Evolutionary conservation across 2,329 filamentous ascomycete genomes (phyloP).

Genomic region (Cladosporium sp.): DNA sequence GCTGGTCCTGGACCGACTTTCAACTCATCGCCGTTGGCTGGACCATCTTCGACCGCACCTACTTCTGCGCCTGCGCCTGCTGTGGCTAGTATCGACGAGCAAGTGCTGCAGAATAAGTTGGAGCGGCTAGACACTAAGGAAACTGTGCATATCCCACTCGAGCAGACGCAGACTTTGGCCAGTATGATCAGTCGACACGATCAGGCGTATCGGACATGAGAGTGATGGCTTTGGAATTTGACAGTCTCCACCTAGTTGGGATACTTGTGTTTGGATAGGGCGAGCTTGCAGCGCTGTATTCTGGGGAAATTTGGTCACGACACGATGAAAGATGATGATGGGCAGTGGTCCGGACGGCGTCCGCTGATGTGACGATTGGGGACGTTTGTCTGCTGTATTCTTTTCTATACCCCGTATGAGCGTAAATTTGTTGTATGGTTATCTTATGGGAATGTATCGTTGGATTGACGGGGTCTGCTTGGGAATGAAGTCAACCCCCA

Average conservation of each 20-base stretch:
- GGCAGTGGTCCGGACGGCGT: background rate
- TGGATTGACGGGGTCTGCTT: no score
- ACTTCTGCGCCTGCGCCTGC: background rate
- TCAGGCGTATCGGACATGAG: conserved; percentile 21
- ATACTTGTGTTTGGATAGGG: no score
- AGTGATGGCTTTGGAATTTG: background rate
- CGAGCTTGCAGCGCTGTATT: no score
- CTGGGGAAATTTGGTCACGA: background rate
- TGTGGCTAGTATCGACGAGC: background rate
- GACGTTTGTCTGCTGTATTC: background rate
- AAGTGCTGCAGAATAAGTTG: conserved; percentile 11
- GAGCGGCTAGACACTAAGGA: conserved; percentile 27
- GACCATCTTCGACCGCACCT: background rate
- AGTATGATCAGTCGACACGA: conserved; percentile 41
- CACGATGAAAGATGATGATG: background rate
- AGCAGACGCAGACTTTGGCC: conserved; percentile 30
- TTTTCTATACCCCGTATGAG: conserved; percentile 2
- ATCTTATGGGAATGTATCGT: no score
- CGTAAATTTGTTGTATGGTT: background rate
- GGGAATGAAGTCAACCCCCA: no score
- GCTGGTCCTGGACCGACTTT: background rate
- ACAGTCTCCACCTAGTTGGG: background rate
- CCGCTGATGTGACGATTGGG: background rate
- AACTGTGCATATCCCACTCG: conserved; percentile 24
- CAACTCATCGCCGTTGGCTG: background rate